Base-by-base conservation (phyloP, 2,329 filamentous ascomycete species). In the Venturia aucupariae region DNA sequence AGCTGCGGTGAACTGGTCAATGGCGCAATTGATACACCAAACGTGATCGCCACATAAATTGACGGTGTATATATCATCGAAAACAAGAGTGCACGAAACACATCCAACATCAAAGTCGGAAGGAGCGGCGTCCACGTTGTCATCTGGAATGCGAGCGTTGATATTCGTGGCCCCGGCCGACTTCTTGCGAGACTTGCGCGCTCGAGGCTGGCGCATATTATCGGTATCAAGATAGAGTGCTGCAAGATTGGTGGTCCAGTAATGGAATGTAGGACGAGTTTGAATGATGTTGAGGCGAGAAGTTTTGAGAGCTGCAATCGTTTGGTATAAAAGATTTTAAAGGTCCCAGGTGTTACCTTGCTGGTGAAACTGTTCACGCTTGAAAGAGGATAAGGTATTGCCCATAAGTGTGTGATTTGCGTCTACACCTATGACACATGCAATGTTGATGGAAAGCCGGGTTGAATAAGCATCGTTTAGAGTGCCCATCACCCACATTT, bases 1-100 rank as follows among this genome's bases (percentile, higher is more conserved):
- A 19, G 35, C 57, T 6, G 27, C 32, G 11, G 27, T 35, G 39
- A 60, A 60, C 32, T 38, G 30, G 35, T 42, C 24, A 15, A 41
- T 41, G 35, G 57, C 57, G 32, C 57, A 60, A 60, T 60, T 42
- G 39, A 60, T 60, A n/a, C 57, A 60, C 57, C 57, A 60, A 4
- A 60, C 6, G n/a, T 60, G 57, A 24, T 60, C 57, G 39, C 22
- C 57, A 15, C 57, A 60, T 22, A 60, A n/a, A 10, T 60, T 11
- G 13, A 60, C n/a, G 1, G 35, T 38, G 57, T 60, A 42, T 4
- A 38, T 38, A 17, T 60, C 35, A 2, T 41, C 32, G 30, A 55
- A 55, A 7, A 55, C 27, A 27, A 55, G 30, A 32, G 11, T 35
- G 51, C 51, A 55, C 1, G 30, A 32, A 30, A 55, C 51, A 17